phyloP scores from a whole-genome alignment of 768 basidiomycete genomes.

The Podaxis sp. region DNA sequence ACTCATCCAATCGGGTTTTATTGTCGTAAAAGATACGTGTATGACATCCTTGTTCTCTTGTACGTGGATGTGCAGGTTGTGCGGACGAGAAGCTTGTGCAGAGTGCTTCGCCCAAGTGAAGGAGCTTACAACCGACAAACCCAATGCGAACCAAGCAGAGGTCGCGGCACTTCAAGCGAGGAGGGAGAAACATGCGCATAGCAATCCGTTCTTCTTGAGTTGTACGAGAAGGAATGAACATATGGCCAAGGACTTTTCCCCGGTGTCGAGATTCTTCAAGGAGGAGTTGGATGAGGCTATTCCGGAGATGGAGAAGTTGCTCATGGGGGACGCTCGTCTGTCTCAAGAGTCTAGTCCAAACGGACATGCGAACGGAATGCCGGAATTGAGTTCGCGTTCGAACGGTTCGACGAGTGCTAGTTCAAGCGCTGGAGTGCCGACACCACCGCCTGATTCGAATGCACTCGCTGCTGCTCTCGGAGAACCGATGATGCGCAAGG shows the following conservation, averaged over 20 bases:
- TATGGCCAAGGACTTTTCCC: slow-evolving; percentile 63
- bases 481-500: slow-evolving; percentile 2
- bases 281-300: slow-evolving; percentile 67
- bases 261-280: slow-evolving; percentile 75
- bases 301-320: slow-evolving; percentile 62
- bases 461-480: slow-evolving; percentile 10
- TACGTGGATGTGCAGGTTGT: slow-evolving; percentile 88
- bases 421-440: slow-evolving; percentile 11
- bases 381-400: slow-evolving; percentile 11
- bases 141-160: slow-evolving; percentile 47
- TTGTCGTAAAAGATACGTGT: slow-evolving; percentile 68
- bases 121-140: slow-evolving; percentile 57
- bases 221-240: slow-evolving; percentile 77
- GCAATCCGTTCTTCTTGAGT: slow-evolving; percentile 72
- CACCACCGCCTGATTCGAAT: slow-evolving; percentile 12
- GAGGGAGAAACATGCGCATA: slow-evolving; percentile 60
- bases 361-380: slow-evolving; percentile 5
- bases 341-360: neutral
- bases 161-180: slow-evolving; percentile 47
- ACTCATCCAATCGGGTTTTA: neutral
- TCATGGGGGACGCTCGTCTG: slow-evolving; percentile 24
- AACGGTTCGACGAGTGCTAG: slow-evolving; percentile 1
- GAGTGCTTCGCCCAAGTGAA: slow-evolving; percentile 77
- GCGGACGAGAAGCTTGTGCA: slow-evolving; percentile 87
- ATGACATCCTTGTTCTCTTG: slow-evolving; percentile 91